Evolutionary conservation across 108 stramenopile species (phyloP), one percentile per base, ranked within the genome.

Genomic region (Conticribra weissflogii): DNA sequence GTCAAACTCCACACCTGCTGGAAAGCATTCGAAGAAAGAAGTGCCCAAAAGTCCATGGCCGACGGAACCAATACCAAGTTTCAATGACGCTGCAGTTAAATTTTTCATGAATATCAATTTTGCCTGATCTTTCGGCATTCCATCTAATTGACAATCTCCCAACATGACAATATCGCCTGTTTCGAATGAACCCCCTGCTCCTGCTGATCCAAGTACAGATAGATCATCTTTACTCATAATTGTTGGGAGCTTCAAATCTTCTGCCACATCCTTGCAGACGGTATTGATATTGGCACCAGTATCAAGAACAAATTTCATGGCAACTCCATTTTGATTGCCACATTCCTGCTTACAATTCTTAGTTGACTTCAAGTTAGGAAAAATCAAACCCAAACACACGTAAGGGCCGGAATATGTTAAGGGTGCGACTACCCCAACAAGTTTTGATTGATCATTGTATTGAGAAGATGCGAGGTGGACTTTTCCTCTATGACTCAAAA

Each of bases 261-360:
- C 31, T 9, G 66, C 65, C 2, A 74, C 18, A 19, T 36, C 19
- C 25, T 33, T 41, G 24, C 45, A 33, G 5, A 74, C 59, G 5
- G 66, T 36, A 24, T 74, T 74, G n/a, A 74, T 57, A 51, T 66
- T 74, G 25, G 72, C 72, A 47, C 56, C 72, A 17, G 72, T 74
- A 32, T 74, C 72, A 15, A 74, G 44, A 1, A 74, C 54, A 46
- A 66, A 74, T 17, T 47, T 41, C 1, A 74, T 30, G 55, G 32
- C 23, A n/a, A 66, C 23, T 5, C 64, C 64, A 41, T 41, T 41
- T 41, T 22, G 18, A 21, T 53, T 8, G 23, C 8, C 52, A 53
- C 9, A 14, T 53, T 32, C 58, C 5, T 33, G 21, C 3, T n/a
- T n/a, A n/a, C n/a, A n/a, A n/a, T 22, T 17, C 9, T 19, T 27